Conservation (phyloP, 805 yeast genomes). For the Scheffersomyces lignosus region DNA sequence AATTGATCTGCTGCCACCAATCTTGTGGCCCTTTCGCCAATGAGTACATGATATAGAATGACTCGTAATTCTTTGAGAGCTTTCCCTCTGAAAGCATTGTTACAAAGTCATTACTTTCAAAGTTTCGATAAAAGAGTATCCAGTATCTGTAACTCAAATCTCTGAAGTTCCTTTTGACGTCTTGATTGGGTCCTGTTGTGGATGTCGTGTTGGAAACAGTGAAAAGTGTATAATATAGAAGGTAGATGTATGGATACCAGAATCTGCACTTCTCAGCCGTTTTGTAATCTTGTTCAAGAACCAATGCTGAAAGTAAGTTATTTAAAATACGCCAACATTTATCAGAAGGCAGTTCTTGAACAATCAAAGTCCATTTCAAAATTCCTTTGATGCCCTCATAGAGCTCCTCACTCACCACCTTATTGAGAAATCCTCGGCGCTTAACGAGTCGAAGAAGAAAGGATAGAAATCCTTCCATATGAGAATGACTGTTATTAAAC, state of each 20-base stretch:
- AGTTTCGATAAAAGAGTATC: slow-evolving; percentile 18
- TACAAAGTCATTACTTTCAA: slow-evolving; percentile 12
- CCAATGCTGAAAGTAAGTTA: slow-evolving; percentile 9
- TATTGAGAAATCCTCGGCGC: not conserved
- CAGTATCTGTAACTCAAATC: slow-evolving; percentile 14
- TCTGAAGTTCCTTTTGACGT: no score
- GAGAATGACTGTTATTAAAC: slow-evolving; percentile 12
- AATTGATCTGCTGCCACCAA: slow-evolving; percentile 29
- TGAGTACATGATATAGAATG: slow-evolving; percentile 20
- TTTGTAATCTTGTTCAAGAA: slow-evolving; percentile 4
- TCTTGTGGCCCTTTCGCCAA: slow-evolving; percentile 11
- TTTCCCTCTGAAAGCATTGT: slow-evolving; percentile 2
- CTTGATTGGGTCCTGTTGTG: no score
- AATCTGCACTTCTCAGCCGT: slow-evolving; percentile 3
- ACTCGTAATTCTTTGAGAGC: slow-evolving; percentile 13
- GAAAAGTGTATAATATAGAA: slow-evolving; percentile 8
- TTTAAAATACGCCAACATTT: slow-evolving; percentile 15
- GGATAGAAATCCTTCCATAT: not conserved
- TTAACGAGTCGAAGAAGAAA: not conserved
- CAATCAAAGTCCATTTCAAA: slow-evolving; percentile 32
- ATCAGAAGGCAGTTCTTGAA: slow-evolving; percentile 26
- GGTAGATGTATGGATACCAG: slow-evolving; percentile 19
- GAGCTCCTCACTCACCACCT: slow-evolving; percentile 9
- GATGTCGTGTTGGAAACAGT: not conserved
- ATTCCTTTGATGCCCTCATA: slow-evolving; percentile 19